Conservation (phyloP, 441 rosid species). For the Adansonia grandidieri region DNA sequence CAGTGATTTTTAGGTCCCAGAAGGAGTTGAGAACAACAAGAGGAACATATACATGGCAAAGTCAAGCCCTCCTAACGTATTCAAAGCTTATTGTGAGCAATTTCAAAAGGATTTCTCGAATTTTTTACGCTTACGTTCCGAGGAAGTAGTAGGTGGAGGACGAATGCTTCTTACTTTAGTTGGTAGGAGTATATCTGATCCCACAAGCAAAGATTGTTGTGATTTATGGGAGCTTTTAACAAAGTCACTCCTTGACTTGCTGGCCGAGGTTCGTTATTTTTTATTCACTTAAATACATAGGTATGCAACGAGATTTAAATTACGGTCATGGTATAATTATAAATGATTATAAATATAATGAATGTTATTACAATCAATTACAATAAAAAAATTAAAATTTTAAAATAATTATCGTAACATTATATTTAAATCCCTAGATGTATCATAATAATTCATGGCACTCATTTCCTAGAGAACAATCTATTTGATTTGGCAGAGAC, state of each 20-base stretch:
- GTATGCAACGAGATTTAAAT: not conserved
- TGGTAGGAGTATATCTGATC: slow-evolving; percentile 36
- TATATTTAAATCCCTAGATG: not conserved
- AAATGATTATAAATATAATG: no score
- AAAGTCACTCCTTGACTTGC: slow-evolving; percentile 36
- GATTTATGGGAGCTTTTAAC: slow-evolving; percentile 31
- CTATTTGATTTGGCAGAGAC: slow-evolving; percentile 29
- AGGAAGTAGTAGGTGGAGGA: slow-evolving; percentile 38
- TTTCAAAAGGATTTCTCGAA: slow-evolving; percentile 36
- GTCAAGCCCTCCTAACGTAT: slow-evolving; percentile 24
- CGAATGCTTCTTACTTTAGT: slow-evolving; percentile 38
- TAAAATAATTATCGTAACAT: no score
- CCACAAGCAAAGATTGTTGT: slow-evolving; percentile 28
- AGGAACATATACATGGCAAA: slow-evolving; percentile 36
- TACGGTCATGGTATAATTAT: not conserved
- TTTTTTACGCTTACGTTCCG: slow-evolving; percentile 35
- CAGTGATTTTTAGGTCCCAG: slow-evolving; percentile 7
- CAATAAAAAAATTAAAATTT: no score
- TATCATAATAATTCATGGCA: not conserved
- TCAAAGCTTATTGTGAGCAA: slow-evolving; percentile 35
- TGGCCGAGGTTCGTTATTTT: slow-evolving; percentile 4
- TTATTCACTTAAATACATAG: not conserved
- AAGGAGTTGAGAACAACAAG: slow-evolving; percentile 27
- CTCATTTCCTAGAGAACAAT: not conserved
- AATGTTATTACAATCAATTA: no score